These are phyloP conservation scores for Umbellularia californica DNA, from an alignment of 164 flowering plant species.

Conservation along the genomic window DNA sequence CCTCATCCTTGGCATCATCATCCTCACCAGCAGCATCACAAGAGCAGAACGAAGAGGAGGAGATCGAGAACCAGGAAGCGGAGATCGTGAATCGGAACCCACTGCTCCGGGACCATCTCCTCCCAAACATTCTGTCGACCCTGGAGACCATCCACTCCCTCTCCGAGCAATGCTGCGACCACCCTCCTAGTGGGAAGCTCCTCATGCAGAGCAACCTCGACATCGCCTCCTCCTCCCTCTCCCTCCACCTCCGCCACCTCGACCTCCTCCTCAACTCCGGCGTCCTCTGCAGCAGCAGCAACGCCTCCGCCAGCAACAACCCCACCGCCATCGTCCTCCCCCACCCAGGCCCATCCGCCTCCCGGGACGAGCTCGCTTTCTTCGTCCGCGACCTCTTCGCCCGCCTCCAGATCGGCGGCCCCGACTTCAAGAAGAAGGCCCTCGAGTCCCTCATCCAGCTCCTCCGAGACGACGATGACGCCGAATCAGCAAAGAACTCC, in stretches of 20 bases:
- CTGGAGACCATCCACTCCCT: constrained; percentile 5
- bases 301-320: constrained; percentile 30
- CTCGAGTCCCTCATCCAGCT: constrained; percentile 62
- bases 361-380: constrained; percentile 46
- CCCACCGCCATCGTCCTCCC: constrained; percentile 72
- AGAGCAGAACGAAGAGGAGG: no score
- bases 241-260: constrained; percentile 48
- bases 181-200: constrained; percentile 61
- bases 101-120: constrained; percentile 3
- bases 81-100: not conserved
- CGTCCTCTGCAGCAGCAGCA: constrained; percentile 51
- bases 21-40: no score
- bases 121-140: constrained; percentile 3
- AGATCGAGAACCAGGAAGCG: not conserved
- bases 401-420: constrained; percentile 71
- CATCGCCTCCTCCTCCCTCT: constrained; percentile 52
- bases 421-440: constrained; percentile 72
- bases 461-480: constrained; percentile 31
- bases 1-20: not conserved
- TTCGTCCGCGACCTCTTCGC: constrained; percentile 66
- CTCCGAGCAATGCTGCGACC: constrained; percentile 33
- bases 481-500: constrained; percentile 27
- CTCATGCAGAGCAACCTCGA: constrained; percentile 80
- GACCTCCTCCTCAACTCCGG: constrained; percentile 71
- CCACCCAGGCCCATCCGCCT: constrained; percentile 46